These are phyloP conservation scores for Colletotrichum higginsianum DNA, from an alignment of 2,329 filamentous ascomycete genomes.

Conservation along the genomic window DNA sequence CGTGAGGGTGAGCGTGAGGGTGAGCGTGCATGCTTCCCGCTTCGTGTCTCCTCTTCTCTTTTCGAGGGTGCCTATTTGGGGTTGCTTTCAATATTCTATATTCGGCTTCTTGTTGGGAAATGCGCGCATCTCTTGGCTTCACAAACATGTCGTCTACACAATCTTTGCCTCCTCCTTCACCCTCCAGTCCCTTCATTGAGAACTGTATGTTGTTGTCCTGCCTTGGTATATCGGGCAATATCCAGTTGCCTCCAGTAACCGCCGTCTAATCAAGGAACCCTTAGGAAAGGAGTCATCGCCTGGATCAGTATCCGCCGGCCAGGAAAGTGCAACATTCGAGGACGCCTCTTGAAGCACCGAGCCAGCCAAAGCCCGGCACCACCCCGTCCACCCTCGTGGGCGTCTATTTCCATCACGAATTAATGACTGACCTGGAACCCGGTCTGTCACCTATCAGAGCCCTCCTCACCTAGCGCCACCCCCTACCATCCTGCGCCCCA, in stretches of 20 bases:
- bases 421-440: slow-evolving; percentile 57
- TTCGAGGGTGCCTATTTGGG: slow-evolving; percentile 15
- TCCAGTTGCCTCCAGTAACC: slow-evolving; percentile 6
- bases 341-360: slow-evolving; percentile 38
- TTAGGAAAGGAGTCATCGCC: slow-evolving; percentile 7
- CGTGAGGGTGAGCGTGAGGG: too few species aligned
- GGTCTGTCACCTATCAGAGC: slow-evolving; percentile 62
- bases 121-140: slow-evolving; percentile 35
- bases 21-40: slow-evolving; percentile 12
- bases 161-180: background rate
- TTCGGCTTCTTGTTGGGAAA: slow-evolving; percentile 33
- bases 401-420: slow-evolving; percentile 61
- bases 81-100: slow-evolving; percentile 40
- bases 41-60: slow-evolving; percentile 13
- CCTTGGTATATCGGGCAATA: background rate
- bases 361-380: slow-evolving; percentile 50
- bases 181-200: background rate
- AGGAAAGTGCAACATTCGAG: slow-evolving; percentile 26
- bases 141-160: background rate
- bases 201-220: background rate
- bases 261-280: slow-evolving; percentile 6
- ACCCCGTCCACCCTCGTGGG: slow-evolving; percentile 54
- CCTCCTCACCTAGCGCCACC: slow-evolving; percentile 44
- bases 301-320: slow-evolving; percentile 19
- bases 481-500: slow-evolving; percentile 46